These are phyloP conservation scores for Sphaerosporella brunnea DNA, from an alignment of 495 filamentous ascomycete genomes.

Conservation along the genomic window DNA sequence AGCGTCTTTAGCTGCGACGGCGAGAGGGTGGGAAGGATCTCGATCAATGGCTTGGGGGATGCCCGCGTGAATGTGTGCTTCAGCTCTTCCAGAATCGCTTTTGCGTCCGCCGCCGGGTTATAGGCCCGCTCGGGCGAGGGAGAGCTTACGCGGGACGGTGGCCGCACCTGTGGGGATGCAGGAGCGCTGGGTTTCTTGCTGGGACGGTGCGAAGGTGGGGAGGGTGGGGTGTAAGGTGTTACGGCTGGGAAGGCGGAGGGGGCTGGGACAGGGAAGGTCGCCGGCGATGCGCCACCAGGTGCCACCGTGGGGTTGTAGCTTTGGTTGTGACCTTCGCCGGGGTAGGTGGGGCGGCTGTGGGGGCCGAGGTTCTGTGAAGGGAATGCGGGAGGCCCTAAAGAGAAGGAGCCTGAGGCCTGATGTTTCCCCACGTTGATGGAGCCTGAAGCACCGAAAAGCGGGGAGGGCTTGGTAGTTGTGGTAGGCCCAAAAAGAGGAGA, in stretches of 20 bases:
- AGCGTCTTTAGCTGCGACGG: conserved; percentile 74
- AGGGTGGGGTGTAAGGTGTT: no score
- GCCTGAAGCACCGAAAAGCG: conserved; percentile 17
- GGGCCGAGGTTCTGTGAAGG: conserved; percentile 25
- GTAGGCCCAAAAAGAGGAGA: conserved; percentile 39
- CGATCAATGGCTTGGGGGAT: conserved; percentile 53
- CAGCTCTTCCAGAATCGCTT: conserved; percentile 55
- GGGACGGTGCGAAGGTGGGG: background rate
- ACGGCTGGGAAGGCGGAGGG: no score
- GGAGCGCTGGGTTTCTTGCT: conserved; percentile 23
- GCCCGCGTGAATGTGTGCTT: conserved; percentile 44
- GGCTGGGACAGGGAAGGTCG: no score
- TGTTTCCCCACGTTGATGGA: conserved; percentile 9
- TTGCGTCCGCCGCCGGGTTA: conserved; percentile 62
- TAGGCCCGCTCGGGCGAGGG: conserved; percentile 35
- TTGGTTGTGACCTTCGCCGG: conserved; percentile 12
- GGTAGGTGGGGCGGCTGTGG: conserved; percentile 18
- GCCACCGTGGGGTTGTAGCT: conserved; percentile 3
- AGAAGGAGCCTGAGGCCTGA: conserved; percentile 13
- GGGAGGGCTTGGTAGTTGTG: conserved; percentile 21
- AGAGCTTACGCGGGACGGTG: conserved; percentile 28
- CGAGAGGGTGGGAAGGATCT: conserved; percentile 65
- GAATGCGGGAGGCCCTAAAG: conserved; percentile 15
- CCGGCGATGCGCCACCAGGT: no score
- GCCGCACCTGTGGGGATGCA: conserved; percentile 18